phyloP scores from a whole-genome alignment of 2,329 filamentous ascomycete genomes.

The Fusarium xyrophilum region DNA sequence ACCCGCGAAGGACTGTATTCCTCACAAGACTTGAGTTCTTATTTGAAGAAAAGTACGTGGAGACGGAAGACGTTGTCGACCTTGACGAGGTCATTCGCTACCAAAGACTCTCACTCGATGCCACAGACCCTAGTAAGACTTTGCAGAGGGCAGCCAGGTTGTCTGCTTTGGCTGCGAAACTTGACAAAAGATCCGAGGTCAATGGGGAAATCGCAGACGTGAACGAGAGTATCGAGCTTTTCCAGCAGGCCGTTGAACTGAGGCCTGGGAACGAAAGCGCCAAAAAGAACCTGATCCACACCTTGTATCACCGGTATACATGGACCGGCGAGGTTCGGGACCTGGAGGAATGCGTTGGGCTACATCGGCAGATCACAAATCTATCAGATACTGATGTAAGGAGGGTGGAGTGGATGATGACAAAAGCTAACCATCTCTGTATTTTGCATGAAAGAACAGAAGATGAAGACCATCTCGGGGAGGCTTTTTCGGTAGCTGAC shows the following conservation, averaged over 20 bases:
- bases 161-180: neutral
- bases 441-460: neutral
- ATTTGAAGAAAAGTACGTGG: neutral
- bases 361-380: neutral
- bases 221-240: neutral
- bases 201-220: neutral
- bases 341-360: neutral
- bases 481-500: neutral
- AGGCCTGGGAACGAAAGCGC: neutral
- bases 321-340: neutral
- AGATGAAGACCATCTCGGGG: neutral
- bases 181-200: neutral
- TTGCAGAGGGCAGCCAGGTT: fast-evolving
- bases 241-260: fast-evolving
- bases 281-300: neutral
- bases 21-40: neutral
- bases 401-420: neutral
- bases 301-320: neutral
- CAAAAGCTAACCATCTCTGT: neutral
- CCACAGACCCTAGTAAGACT: fast-evolving
- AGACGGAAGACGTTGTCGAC: neutral
- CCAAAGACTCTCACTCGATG: neutral
- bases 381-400: neutral
- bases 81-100: neutral
- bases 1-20: neutral